These are phyloP conservation scores for Trichoderma lentiforme DNA, from an alignment of 2,329 filamentous ascomycete genomes.

Conservation along the genomic window DNA sequence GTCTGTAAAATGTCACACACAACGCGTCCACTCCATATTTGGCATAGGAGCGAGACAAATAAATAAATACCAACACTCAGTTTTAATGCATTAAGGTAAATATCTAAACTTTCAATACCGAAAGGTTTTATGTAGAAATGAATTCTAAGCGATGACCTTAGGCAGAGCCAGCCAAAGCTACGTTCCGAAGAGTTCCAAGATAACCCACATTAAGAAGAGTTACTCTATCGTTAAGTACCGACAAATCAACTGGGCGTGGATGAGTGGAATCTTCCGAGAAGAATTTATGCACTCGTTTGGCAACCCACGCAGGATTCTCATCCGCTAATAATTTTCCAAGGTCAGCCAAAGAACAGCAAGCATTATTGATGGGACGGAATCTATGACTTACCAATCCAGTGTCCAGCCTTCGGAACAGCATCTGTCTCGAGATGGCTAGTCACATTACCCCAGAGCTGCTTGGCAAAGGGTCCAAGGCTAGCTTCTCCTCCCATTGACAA, in stretches of 20 bases:
- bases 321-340: background rate
- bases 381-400: background rate
- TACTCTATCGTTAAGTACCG: background rate
- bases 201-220: background rate
- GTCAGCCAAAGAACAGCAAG: background rate
- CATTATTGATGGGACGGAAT: too few species aligned
- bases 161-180: background rate
- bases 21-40: accelerated
- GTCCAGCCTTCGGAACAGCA: background rate
- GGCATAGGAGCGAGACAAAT: background rate
- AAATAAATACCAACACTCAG: background rate
- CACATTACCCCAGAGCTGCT: background rate
- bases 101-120: background rate
- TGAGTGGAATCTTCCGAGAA: background rate
- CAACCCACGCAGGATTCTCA: background rate
- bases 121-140: background rate
- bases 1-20: accelerated
- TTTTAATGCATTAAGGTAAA: background rate
- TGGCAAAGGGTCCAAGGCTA: conserved; percentile 22
- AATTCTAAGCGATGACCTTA: background rate
- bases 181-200: background rate
- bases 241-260: background rate
- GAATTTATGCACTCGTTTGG: background rate
- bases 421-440: background rate
- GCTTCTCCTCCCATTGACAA: conserved; percentile 29